Conservation (phyloP, 2,329 filamentous ascomycete species). For the Colletotrichum eremochloae region DNA sequence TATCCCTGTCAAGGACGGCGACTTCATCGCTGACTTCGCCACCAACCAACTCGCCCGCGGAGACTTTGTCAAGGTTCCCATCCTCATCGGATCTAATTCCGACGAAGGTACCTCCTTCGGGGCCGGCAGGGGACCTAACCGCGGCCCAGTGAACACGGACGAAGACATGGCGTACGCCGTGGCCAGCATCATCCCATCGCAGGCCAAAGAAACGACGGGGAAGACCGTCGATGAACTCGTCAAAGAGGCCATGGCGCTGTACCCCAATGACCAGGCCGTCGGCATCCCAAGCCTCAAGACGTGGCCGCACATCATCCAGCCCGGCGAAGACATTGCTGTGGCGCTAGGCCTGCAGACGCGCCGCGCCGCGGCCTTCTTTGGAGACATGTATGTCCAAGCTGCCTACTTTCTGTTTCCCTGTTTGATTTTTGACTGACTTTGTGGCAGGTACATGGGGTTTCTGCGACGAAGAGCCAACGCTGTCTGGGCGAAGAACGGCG, state of each 20-base stretch:
- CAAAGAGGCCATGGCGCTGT: conserved; percentile 46
- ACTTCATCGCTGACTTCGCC: conserved; percentile 52
- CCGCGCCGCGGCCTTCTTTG: conserved; percentile 49
- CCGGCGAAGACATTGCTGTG: conserved; percentile 46
- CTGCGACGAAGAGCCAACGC: conserved; percentile 47
- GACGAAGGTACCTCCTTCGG: conserved; percentile 50
- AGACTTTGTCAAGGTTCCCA: conserved; percentile 52
- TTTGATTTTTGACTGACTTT: not conserved
- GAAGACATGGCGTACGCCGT: conserved; percentile 46
- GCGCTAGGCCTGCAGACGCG: conserved; percentile 48
- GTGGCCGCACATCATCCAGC: conserved; percentile 50
- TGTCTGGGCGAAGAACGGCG: conserved; percentile 46
- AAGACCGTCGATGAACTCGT: conserved; percentile 45
- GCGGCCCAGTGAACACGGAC: conserved; percentile 47
- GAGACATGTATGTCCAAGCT: conserved; percentile 39
- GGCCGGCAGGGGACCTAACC: conserved; percentile 40
- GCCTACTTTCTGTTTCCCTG: not conserved
- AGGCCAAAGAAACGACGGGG: conserved; percentile 43
- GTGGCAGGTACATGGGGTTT: conserved; percentile 47
- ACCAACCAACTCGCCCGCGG: conserved; percentile 50
- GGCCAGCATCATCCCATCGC: conserved; percentile 31
- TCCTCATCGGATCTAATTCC: conserved; percentile 53
- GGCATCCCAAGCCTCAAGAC: conserved; percentile 52
- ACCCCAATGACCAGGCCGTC: conserved; percentile 51
- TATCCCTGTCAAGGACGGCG: conserved; percentile 51